phyloP scores from a whole-genome alignment of 2,329 filamentous ascomycete genomes.

The Exophiala sideris region DNA sequence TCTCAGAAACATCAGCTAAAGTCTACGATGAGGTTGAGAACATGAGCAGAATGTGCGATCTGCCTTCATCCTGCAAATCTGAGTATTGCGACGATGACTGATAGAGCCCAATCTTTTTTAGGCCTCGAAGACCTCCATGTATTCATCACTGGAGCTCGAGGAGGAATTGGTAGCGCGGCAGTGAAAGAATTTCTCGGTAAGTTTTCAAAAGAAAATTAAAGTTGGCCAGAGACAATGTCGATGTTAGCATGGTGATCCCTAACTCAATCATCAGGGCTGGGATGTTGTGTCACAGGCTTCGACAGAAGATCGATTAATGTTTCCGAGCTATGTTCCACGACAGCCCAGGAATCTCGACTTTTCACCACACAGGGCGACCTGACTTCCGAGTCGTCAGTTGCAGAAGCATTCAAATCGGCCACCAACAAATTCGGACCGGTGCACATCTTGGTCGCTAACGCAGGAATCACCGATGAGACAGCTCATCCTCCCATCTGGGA shows the following conservation, averaged over 20 bases:
- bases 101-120: conserved; percentile 42
- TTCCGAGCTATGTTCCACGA: conserved; percentile 28
- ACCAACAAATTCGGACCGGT: conserved; percentile 46
- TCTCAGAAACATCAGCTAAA: not conserved
- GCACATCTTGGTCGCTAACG: conserved; percentile 53
- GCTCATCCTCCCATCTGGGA: conserved; percentile 52
- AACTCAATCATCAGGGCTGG: conserved; percentile 40
- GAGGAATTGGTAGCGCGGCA: conserved; percentile 50
- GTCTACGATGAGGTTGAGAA: not conserved
- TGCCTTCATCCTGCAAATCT: not conserved
- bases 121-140: conserved; percentile 50
- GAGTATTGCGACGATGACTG: not conserved
- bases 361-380: conserved; percentile 48
- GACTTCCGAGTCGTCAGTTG: conserved; percentile 45
- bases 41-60: not conserved
- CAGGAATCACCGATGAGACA: conserved; percentile 51
- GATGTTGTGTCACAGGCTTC: conserved; percentile 54
- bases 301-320: conserved; percentile 41
- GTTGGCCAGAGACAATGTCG: not conserved
- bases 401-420: conserved; percentile 36
- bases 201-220: conserved; percentile 9
- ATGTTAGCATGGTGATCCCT: conserved; percentile 6
- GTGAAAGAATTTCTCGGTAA: conserved; percentile 53
- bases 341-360: conserved; percentile 36
- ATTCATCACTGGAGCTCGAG: conserved; percentile 53